Conservation (phyloP, 495 filamentous ascomycete genomes). For the Amniculicola lignicola region DNA sequence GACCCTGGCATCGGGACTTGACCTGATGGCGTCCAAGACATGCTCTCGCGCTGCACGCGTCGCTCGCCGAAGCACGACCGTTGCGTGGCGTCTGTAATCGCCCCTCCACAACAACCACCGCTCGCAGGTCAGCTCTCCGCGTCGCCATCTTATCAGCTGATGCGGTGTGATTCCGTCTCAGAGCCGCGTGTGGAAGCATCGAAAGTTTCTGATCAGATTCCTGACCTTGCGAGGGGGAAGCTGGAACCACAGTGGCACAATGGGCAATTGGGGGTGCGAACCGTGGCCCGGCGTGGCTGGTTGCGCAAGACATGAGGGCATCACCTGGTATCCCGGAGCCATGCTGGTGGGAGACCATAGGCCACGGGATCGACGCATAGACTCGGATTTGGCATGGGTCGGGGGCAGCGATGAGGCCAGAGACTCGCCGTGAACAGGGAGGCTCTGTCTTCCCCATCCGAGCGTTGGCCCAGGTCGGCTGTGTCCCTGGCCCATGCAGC, state of each 20-base stretch:
- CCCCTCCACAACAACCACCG: not conserved
- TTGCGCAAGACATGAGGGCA: constrained; percentile 10
- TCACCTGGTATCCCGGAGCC: constrained; percentile 30
- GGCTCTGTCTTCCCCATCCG: constrained; percentile 34
- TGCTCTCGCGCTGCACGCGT: constrained; percentile 20
- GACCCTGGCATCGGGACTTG: constrained; percentile 14
- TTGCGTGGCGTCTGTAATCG: constrained; percentile 17
- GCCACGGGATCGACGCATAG: constrained; percentile 28
- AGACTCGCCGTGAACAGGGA: constrained; percentile 13
- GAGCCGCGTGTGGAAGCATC: not conserved
- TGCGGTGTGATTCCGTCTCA: too few relatives aligned
- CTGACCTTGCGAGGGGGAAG: constrained; percentile 15
- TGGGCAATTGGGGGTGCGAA: not conserved
- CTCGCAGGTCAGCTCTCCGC: constrained; percentile 3
- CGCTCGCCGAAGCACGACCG: not conserved
- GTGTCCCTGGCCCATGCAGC: constrained; percentile 15
- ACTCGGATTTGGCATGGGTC: constrained; percentile 13
- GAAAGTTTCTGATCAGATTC: constrained; percentile 11
- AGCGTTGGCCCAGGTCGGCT: constrained; percentile 15
- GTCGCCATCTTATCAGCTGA: constrained; percentile 22
- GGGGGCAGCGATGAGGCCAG: too few relatives aligned
- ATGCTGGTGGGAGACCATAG: constrained; percentile 15
- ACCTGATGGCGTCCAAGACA: constrained; percentile 5
- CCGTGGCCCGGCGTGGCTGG: not conserved
- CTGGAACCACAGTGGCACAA: not conserved